phyloP scores from a whole-genome alignment of 2,329 filamentous ascomycete genomes.

The Ceratocystis colombiana region DNA sequence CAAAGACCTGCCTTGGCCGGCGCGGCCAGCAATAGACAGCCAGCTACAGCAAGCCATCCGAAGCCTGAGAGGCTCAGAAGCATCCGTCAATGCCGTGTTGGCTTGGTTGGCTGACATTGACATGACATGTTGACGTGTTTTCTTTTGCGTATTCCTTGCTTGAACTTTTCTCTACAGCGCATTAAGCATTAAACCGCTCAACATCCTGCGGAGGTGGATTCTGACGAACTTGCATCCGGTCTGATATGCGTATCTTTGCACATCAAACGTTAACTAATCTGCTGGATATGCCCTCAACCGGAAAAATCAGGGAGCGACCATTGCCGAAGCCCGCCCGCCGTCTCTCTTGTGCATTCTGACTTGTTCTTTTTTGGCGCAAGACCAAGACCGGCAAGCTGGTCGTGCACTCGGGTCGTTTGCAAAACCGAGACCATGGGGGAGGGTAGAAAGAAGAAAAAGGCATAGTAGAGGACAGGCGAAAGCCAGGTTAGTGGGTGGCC shows the following conservation, averaged over 20 bases:
- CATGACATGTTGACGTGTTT: slow-evolving; percentile 1
- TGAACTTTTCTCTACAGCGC: not conserved
- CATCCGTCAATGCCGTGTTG: not conserved
- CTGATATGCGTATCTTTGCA: not conserved
- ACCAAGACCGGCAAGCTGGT: not conserved
- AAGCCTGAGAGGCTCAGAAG: not conserved
- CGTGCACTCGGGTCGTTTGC: not conserved
- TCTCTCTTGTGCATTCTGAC: not conserved
- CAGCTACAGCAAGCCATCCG: not conserved
- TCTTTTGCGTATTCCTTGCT: not conserved
- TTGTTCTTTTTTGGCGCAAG: not conserved
- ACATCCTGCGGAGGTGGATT: not conserved
- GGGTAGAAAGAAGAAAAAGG: not conserved
- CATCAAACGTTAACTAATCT: not conserved
- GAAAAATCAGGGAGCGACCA: not conserved
- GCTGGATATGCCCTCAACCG: not conserved
- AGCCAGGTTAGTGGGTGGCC: no score
- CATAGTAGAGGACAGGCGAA: no score
- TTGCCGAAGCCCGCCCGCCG: not conserved
- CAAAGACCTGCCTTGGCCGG: not conserved
- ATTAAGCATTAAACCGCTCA: not conserved
- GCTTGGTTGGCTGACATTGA: not conserved
- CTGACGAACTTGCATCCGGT: slow-evolving; percentile 9
- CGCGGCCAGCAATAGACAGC: not conserved
- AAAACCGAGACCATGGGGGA: not conserved